Conservation (phyloP, 1,284 basidiomycete species). For the Irpex rosettiformis region DNA sequence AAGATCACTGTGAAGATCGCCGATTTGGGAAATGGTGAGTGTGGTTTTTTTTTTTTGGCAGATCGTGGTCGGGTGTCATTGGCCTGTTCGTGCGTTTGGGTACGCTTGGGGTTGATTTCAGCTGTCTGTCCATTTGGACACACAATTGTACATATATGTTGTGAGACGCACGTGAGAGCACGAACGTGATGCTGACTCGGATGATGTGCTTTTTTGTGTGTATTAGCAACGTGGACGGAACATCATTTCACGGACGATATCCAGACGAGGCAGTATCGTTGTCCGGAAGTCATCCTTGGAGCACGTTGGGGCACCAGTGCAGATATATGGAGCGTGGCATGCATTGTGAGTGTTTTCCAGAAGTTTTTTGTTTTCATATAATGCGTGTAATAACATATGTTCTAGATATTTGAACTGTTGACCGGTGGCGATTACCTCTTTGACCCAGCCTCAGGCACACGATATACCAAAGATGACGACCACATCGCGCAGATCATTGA, state of each 20-base stretch:
- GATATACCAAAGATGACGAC: conserved; percentile 95
- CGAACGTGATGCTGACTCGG: not conserved
- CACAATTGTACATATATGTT: conserved; percentile 1
- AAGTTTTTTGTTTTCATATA: not conserved
- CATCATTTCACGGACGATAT: conserved; percentile 96
- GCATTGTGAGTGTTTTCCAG: conserved; percentile 66
- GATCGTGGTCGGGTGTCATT: too few relatives aligned
- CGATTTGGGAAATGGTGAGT: conserved; percentile 88
- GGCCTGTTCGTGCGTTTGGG: too few relatives aligned
- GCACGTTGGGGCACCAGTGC: conserved; percentile 93
- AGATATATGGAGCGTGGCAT: conserved; percentile 96
- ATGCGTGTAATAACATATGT: not conserved
- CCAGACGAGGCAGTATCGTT: conserved; percentile 96
- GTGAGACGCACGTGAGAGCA: not conserved
- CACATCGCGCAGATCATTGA: conserved; percentile 99
- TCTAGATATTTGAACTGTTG: conserved; percentile 84
- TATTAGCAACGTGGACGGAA: conserved; percentile 77
- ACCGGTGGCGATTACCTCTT: conserved; percentile 92
- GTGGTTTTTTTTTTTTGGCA: not conserved
- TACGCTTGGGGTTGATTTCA: too few relatives aligned
- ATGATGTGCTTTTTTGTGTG: conserved; percentile 6
- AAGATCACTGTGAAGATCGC: conserved; percentile 99
- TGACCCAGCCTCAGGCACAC: conserved; percentile 73
- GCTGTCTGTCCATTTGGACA: conserved; percentile 5
- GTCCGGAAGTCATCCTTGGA: conserved; percentile 96